phyloP scores from a whole-genome alignment of 768 basidiomycete species.

The Neoboletus subvelutipes region DNA sequence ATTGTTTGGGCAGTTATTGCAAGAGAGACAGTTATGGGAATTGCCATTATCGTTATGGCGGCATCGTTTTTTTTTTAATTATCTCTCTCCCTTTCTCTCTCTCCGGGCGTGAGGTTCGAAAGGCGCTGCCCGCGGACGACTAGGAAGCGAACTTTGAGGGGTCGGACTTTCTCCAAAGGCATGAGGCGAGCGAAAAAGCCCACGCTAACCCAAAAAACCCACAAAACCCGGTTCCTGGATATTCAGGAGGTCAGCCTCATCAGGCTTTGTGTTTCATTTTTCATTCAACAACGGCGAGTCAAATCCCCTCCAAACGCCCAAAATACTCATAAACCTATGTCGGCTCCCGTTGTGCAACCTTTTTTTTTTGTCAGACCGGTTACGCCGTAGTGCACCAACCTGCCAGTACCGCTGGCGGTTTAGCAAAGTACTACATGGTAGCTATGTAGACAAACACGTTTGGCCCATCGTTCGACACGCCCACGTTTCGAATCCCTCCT shows the following conservation, averaged over 20 bases:
- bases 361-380: neutral
- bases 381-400: too few species aligned
- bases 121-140: neutral
- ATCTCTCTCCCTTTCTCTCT: neutral
- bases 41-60: slow-evolving; percentile 28
- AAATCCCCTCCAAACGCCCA: neutral
- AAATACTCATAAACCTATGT: neutral
- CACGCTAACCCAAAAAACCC: neutral
- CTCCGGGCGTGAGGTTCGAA: neutral
- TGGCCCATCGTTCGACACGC: too few species aligned
- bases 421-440: too few species aligned
- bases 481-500: too few species aligned
- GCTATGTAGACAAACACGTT: too few species aligned
- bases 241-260: too few species aligned
- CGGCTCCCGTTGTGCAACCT: neutral
- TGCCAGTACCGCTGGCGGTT: too few species aligned
- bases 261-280: neutral
- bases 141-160: neutral
- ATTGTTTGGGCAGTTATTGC: slow-evolving; percentile 5
- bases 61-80: neutral
- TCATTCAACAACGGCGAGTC: neutral
- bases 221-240: neutral
- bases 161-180: neutral
- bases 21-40: slow-evolving; percentile 22
- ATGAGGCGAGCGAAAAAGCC: neutral